These are phyloP conservation scores for Avena atlantica DNA, from an alignment of 176 grass and related monocot genomes.

Conservation along the genomic window DNA sequence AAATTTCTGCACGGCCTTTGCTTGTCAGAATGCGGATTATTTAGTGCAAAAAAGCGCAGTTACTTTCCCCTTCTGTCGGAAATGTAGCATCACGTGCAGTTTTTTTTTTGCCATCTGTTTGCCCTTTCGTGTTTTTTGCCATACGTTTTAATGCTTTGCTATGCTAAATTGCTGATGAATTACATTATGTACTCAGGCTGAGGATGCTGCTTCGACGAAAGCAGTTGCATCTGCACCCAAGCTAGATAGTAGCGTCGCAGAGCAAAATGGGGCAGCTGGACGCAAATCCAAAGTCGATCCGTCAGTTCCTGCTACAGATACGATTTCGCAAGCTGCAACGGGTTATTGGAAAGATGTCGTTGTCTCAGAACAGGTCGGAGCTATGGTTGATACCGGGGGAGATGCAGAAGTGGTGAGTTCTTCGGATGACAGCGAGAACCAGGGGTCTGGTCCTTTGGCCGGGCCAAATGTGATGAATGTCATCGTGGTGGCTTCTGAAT, in stretches of 20 bases:
- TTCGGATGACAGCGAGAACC: constrained; percentile 27
- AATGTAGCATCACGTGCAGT: constrained; percentile 34
- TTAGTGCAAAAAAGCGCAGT: constrained; percentile 11
- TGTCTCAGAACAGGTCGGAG: constrained; percentile 25
- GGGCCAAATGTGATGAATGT: constrained; percentile 96
- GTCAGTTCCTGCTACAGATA: background rate
- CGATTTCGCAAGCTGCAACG: too few species aligned
- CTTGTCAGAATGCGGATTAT: background rate
- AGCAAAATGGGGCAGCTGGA: constrained; percentile 30
- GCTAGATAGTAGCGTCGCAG: constrained; percentile 3
- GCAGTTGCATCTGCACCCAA: background rate
- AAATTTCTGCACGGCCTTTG: background rate
- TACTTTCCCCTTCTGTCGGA: background rate
- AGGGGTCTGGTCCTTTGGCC: constrained; percentile 62
- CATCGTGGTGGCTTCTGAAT: constrained; percentile 87
- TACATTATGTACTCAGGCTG: background rate
- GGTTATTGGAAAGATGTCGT: constrained; percentile 24
- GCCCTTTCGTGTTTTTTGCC: too few species aligned
- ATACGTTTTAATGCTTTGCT: background rate
- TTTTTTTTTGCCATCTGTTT: too few species aligned
- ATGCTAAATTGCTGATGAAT: constrained; percentile 2
- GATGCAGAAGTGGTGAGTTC: constrained; percentile 19
- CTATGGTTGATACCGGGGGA: constrained; percentile 24
- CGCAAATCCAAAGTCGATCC: constrained; percentile 4
- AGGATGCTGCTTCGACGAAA: constrained; percentile 31